These are phyloP conservation scores for Massariosphaeria phaeospora DNA, from an alignment of 495 filamentous ascomycete genomes.

Conservation along the genomic window DNA sequence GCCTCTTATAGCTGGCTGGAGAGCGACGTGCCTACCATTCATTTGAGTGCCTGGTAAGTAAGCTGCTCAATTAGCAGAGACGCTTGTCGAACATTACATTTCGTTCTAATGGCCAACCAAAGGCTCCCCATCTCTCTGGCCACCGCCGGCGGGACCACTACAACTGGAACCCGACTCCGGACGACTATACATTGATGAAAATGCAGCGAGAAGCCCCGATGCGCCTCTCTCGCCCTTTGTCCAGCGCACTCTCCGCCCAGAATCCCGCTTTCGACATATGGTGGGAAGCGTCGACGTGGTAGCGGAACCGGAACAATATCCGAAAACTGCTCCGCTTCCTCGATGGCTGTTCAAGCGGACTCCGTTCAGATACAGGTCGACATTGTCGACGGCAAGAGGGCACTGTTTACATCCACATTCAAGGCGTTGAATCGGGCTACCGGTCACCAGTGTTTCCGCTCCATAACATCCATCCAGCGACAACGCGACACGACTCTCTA, in stretches of 20 bases:
- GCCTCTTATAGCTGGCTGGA: constrained; percentile 9
- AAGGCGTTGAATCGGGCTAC: constrained; percentile 7
- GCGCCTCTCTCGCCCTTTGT: constrained; percentile 5
- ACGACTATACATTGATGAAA: constrained; percentile 5
- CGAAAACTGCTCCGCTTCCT: constrained; percentile 10
- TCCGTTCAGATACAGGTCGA: constrained; percentile 7
- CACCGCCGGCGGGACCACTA: constrained; percentile 5
- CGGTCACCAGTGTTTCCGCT: constrained; percentile 7
- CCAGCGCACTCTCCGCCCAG: neutral
- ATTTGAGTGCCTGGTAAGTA: constrained; percentile 7
- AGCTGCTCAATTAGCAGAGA: neutral
- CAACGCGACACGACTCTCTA: constrained; percentile 2
- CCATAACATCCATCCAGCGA: neutral
- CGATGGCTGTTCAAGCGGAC: constrained; percentile 1
- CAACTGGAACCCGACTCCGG: constrained; percentile 6
- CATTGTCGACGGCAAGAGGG: constrained; percentile 5
- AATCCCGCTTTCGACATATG: constrained; percentile 11
- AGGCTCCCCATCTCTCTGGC: constrained; percentile 5
- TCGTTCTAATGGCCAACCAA: constrained; percentile 7
- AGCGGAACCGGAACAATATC: constrained; percentile 7
- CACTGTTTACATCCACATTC: constrained; percentile 2
- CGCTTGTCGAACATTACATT: constrained; percentile 1
- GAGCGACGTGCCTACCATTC: constrained; percentile 1
- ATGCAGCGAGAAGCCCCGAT: neutral
- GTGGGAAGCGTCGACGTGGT: constrained; percentile 3